These are phyloP conservation scores for Tricholoma sp. DNA, from an alignment of 768 basidiomycete species.

Conservation along the genomic window DNA sequence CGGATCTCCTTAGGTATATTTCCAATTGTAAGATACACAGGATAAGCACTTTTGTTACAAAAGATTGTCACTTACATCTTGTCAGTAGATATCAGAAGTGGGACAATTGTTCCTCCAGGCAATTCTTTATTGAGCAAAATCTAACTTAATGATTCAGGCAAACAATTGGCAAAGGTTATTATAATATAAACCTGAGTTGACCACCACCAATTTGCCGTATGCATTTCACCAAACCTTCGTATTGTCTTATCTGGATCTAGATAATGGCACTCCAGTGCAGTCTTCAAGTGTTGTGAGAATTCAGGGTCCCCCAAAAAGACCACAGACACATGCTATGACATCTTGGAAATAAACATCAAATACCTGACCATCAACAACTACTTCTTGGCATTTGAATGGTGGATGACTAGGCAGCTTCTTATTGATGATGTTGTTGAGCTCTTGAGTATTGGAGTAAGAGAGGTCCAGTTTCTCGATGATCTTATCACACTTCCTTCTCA, in stretches of 20 bases:
- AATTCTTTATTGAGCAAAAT: constrained; percentile 21
- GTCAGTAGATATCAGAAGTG: constrained; percentile 27
- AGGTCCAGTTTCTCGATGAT: constrained; percentile 18
- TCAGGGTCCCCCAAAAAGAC: constrained; percentile 29
- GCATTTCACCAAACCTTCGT: constrained; percentile 35
- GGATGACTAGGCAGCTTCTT: too few relatives aligned
- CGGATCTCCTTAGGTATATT: constrained; percentile 38
- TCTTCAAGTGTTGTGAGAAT: constrained; percentile 23
- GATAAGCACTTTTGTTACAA: constrained; percentile 37
- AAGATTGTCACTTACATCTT: constrained; percentile 32
- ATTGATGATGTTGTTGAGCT: constrained; percentile 26
- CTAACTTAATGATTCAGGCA: constrained; percentile 17
- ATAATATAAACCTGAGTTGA: constrained; percentile 34
- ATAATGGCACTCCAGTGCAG: constrained; percentile 34
- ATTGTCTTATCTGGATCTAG: constrained; percentile 19
- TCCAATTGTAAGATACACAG: constrained; percentile 44
- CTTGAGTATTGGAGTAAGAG: constrained; percentile 16
- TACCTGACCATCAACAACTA: constrained; percentile 20
- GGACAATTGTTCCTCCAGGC: constrained; percentile 20
- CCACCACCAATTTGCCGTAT: constrained; percentile 47
- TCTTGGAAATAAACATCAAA: constrained; percentile 17
- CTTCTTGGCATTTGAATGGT: too few relatives aligned
- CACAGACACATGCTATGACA: constrained; percentile 31
- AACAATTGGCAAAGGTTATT: constrained; percentile 15
- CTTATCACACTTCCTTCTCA: constrained; percentile 7